Base-by-base conservation (phyloP, 1,284 basidiomycete species). In the Leccinum cinnamomeum region DNA sequence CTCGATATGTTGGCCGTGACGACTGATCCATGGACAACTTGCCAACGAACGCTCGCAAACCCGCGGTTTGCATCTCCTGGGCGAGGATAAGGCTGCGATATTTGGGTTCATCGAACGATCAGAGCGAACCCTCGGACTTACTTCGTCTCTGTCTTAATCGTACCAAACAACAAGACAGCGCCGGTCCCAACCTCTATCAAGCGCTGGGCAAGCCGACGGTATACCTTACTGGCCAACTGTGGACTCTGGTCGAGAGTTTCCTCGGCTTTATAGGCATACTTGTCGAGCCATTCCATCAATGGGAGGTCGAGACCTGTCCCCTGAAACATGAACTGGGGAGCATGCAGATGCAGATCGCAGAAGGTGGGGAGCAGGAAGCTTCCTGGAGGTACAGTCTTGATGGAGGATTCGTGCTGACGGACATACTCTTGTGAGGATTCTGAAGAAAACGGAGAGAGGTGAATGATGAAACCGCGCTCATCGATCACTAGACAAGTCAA, bases 21-120 rank as follows among this genome's bases (percentile, higher is more conserved):
- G 88, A 90, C 37, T 85, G 85, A 72, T 94, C 91, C 92, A 94
- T 94, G 0, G 90, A 92, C 12, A 95, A 78, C 71, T 95, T 95
- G 23, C 93, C 92, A 14, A 95, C 83, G 67, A 90, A 91, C 0
- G 85, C 90, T 44, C 93, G 80, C 18, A 95, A 69, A 1, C 93
- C 92, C n/a, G 83, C 83, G 0, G 77, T 69, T 64, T 87, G 86
- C 83, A 94, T 92, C 7, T 80, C 82, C 37, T 84, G 77, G 2
- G 91, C 91, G 0, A 95, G 84, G 23, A 94, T 86, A 10, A 94
- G 68, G 71, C 91, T 94, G 60, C 2, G 28, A 51, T 60, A 50
- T 28, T 55, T 12, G 35, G 46, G 61, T 14, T 44, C 16, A 11
- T 41, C 46, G 39, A 54, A 59, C 2, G 23, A 55, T 56, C 37